phyloP scores from a whole-genome alignment of 1,139 yeast genomes.

The Magnusiomyces paraingens region DNA sequence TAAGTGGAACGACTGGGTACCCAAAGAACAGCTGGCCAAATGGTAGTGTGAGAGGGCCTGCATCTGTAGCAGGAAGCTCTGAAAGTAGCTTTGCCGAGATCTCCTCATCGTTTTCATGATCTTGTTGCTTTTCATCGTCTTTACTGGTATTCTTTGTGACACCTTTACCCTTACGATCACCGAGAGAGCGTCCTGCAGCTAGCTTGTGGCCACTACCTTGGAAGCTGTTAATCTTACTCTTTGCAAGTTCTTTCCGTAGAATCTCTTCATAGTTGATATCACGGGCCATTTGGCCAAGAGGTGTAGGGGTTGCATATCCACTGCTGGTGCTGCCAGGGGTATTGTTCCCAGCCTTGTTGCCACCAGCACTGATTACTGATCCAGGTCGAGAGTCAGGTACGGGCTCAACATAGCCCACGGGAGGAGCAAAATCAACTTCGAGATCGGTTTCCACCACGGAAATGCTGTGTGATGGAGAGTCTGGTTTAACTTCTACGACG shows the following conservation, averaged over 20 bases:
- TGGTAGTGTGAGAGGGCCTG: constrained; percentile 69
- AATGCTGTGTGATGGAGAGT: constrained; percentile 48
- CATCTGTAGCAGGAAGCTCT: constrained; percentile 46
- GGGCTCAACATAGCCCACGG: constrained; percentile 96
- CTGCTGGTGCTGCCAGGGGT: constrained; percentile 1
- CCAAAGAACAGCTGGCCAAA: constrained; percentile 91
- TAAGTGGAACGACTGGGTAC: constrained; percentile 75
- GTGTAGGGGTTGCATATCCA: constrained; percentile 17
- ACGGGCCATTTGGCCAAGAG: constrained; percentile 71
- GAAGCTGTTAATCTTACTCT: background rate
- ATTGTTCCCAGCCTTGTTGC: constrained; percentile 2
- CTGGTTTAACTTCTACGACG: constrained; percentile 82
- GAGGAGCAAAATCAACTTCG: constrained; percentile 97
- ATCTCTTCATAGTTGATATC: constrained; percentile 53
- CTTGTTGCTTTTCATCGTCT: constrained; percentile 14
- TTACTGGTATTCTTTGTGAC: background rate
- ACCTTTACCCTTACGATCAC: constrained; percentile 2
- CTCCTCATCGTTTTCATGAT: constrained; percentile 23
- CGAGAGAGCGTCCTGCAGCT: background rate
- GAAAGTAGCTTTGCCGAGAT: constrained; percentile 38
- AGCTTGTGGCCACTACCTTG: constrained; percentile 5
- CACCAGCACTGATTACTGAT: constrained; percentile 5
- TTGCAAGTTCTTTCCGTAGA: constrained; percentile 1
- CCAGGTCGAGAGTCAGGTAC: constrained; percentile 23
- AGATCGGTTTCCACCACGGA: constrained; percentile 97